Conservation (phyloP, 805 yeast species). For the Ogataea sp. region DNA sequence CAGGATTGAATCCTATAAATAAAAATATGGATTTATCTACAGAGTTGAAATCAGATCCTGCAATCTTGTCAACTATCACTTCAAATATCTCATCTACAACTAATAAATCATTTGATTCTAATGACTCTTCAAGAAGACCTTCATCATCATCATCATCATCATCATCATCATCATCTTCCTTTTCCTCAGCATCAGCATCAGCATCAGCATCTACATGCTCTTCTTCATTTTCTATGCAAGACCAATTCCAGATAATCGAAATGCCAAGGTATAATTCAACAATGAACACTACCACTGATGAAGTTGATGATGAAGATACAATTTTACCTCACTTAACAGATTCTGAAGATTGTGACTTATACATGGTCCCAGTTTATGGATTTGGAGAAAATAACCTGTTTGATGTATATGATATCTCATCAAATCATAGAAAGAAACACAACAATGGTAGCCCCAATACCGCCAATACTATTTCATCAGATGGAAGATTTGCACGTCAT, state of each 20-base stretch:
- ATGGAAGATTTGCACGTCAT: no score
- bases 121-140: background rate
- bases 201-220: background rate
- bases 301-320: no score
- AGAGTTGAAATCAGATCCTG: no score
- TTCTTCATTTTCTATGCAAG: background rate
- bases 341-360: slow-evolving; percentile 45
- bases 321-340: background rate
- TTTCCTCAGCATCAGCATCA: background rate
- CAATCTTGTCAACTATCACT: no score
- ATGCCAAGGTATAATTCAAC: slow-evolving; percentile 23
- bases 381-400: slow-evolving; percentile 79
- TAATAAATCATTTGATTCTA: background rate
- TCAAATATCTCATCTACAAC: background rate
- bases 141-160: background rate
- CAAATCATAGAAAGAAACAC: no score
- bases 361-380: slow-evolving; percentile 79
- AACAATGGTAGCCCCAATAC: no score
- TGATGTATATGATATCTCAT: slow-evolving; percentile 32
- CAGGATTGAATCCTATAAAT: background rate
- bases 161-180: background rate
- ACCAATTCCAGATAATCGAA: background rate
- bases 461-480: no score
- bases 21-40: no score
- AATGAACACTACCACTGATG: no score